Percentiles rank a stretch among this genome's conserved stretches.
phyloP scores from a whole-genome alignment of 768 basidiomycete genomes.

The Paxillus ammoniavirescens region DNA sequence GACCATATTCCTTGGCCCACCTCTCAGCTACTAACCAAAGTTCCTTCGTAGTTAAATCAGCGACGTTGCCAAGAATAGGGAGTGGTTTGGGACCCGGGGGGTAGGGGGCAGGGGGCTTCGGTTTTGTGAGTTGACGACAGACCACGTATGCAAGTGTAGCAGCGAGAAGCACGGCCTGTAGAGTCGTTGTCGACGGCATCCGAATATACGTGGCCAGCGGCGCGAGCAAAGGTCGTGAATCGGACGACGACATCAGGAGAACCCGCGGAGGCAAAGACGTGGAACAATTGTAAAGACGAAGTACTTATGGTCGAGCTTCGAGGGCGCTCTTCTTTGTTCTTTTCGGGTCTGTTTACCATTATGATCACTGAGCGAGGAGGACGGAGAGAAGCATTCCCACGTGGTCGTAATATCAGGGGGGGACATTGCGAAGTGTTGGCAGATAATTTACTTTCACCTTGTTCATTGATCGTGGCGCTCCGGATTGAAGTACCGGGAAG shows the following conservation, averaged over 20 bases:
- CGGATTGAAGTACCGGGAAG: too few species aligned
- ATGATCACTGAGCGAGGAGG: background rate
- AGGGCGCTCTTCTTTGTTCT: too few species aligned
- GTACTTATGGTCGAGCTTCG: background rate
- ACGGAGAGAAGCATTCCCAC: background rate
- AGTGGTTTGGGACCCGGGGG: conserved; percentile 71
- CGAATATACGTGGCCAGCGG: conserved; percentile 4
- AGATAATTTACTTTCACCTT: too few species aligned
- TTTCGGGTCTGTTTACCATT: too few species aligned
- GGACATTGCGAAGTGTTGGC: too few species aligned
- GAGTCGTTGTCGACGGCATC: conserved; percentile 11
- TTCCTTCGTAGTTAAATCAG: conserved; percentile 57
- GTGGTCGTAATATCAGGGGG: background rate
- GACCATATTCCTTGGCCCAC: conserved; percentile 68
- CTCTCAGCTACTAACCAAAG: conserved; percentile 60
- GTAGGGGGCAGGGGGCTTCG: conserved; percentile 34
- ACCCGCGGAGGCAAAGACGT: conserved; percentile 18
- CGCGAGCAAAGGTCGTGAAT: background rate
- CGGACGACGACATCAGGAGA: conserved; percentile 10
- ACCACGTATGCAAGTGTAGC: conserved; percentile 13
- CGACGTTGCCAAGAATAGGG: conserved; percentile 63
- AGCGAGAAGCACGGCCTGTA: conserved; percentile 22
- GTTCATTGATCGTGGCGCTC: too few species aligned
- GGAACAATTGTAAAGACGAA: conserved; percentile 6
- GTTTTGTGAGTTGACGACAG: conserved; percentile 14